These are phyloP conservation scores for Diplotaxis tenuifolia DNA, from an alignment of 345 rosid genomes.

Conservation along the genomic window DNA sequence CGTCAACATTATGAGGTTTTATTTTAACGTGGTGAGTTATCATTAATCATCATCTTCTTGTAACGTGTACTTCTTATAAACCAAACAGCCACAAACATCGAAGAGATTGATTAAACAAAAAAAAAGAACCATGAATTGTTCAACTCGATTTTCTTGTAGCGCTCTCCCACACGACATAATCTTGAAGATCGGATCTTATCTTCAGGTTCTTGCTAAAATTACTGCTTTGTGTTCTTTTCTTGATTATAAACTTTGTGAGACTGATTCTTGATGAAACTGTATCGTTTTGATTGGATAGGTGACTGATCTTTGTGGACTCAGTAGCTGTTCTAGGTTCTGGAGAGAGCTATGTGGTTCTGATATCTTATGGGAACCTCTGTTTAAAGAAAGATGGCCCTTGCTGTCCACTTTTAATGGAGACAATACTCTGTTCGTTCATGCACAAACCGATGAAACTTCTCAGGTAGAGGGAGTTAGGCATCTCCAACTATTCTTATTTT, in stretches of 20 bases:
- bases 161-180: constrained; percentile 57
- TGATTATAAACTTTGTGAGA: neutral
- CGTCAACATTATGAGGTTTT: constrained; percentile 23
- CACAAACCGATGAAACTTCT: neutral
- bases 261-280: constrained; percentile 6
- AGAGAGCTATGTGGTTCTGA: constrained; percentile 61
- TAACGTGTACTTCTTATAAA: constrained; percentile 29
- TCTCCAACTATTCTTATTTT: constrained; percentile 3
- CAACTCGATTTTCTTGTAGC: constrained; percentile 18
- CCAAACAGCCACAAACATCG: neutral
- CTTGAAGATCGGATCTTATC: constrained; percentile 58
- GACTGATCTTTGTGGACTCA: constrained; percentile 57
- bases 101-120: neutral
- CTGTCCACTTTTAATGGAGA: constrained; percentile 12
- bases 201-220: constrained; percentile 42
- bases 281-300: constrained; percentile 40
- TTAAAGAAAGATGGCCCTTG: constrained; percentile 62
- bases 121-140: constrained; percentile 2
- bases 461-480: constrained; percentile 23
- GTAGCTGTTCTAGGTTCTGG: constrained; percentile 72
- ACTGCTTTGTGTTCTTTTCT: neutral
- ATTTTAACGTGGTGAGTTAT: neutral
- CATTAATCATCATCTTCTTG: constrained; percentile 3
- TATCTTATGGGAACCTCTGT: constrained; percentile 61
- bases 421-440: neutral